phyloP scores from a whole-genome alignment of 2,329 filamentous ascomycete genomes.

The Acrodontium crateriforme region DNA sequence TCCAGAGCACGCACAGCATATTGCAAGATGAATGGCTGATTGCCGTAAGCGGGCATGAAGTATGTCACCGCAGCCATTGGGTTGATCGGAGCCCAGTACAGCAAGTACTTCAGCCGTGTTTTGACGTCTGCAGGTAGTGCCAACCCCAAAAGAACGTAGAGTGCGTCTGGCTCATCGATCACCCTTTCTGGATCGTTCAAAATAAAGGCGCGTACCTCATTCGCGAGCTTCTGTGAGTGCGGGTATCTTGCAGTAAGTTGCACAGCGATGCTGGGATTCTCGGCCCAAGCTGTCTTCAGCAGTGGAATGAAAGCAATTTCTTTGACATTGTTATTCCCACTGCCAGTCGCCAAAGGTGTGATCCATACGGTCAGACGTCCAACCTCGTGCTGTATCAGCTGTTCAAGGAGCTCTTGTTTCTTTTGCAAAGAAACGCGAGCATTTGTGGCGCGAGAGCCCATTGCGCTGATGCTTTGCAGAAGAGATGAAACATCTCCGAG shows the following conservation, averaged over 20 bases:
- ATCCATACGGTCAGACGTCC: slow-evolving; percentile 79
- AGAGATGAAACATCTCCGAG: slow-evolving; percentile 59
- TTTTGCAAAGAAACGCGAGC: slow-evolving; percentile 52
- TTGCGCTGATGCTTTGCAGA: slow-evolving; percentile 49
- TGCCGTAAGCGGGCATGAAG: slow-evolving; percentile 80
- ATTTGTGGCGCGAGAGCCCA: slow-evolving; percentile 36
- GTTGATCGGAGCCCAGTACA: slow-evolving; percentile 88
- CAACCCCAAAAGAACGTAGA: slow-evolving; percentile 68
- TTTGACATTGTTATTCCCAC: slow-evolving; percentile 23
- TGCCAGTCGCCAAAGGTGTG: slow-evolving; percentile 57
- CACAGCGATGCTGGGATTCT: slow-evolving; percentile 75
- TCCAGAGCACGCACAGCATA: slow-evolving; percentile 94
- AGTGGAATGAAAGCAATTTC: slow-evolving; percentile 32
- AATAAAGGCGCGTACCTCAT: slow-evolving; percentile 66
- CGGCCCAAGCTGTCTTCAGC: slow-evolving; percentile 71
- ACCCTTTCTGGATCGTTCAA: slow-evolving; percentile 75
- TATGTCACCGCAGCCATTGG: slow-evolving; percentile 87
- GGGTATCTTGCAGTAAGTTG: slow-evolving; percentile 65
- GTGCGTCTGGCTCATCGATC: slow-evolving; percentile 63
- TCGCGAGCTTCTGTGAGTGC: slow-evolving; percentile 55
- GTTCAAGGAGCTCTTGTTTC: slow-evolving; percentile 71
- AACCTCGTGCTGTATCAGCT: slow-evolving; percentile 75
- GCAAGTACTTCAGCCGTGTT: slow-evolving; percentile 78
- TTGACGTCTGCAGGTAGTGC: slow-evolving; percentile 65
- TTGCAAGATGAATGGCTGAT: slow-evolving; percentile 86